phyloP scores from a whole-genome alignment of 371 early-diverging fungal genomes.

The Mucor circinelloides region DNA sequence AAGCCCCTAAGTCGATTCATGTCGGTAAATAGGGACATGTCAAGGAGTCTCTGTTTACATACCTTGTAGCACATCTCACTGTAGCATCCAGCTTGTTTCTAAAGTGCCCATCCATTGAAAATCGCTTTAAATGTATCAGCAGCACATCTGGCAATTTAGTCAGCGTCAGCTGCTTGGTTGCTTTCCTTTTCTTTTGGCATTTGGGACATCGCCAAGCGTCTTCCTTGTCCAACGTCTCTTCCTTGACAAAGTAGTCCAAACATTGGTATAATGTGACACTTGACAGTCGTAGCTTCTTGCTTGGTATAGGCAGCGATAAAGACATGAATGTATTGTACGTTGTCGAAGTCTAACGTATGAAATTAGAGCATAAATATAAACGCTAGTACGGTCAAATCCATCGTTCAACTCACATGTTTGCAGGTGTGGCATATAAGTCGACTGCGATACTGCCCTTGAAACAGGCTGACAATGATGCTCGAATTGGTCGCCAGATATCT shows the following conservation, averaged over 20 bases:
- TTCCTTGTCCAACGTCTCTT: conserved; percentile 86
- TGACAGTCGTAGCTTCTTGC: conserved; percentile 28
- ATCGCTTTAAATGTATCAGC: conserved; percentile 92
- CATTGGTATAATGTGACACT: conserved; percentile 76
- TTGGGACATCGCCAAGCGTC: conserved; percentile 90
- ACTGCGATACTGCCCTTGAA: conserved; percentile 87
- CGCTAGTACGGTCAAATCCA: too few species aligned
- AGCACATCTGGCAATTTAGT: conserved; percentile 86
- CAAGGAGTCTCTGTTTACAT: not conserved
- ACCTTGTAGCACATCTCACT: conserved; percentile 82
- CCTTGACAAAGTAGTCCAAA: conserved; percentile 81
- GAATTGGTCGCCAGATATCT: conserved; percentile 74
- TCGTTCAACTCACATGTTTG: conserved; percentile 59
- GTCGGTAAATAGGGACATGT: not conserved
- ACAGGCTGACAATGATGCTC: conserved; percentile 87
- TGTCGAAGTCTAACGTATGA: conserved; percentile 70
- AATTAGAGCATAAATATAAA: conserved; percentile 47
- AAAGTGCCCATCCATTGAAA: conserved; percentile 90
- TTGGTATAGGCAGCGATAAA: conserved; percentile 91
- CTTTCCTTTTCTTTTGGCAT: conserved; percentile 76
- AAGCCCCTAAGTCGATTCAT: conserved; percentile 21
- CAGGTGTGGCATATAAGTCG: conserved; percentile 83
- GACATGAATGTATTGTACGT: conserved; percentile 93
- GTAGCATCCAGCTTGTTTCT: conserved; percentile 88
- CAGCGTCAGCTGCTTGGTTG: conserved; percentile 80